Base-by-base conservation (phyloP, 2,329 filamentous ascomycete genomes). In the Volutella citrinella region DNA sequence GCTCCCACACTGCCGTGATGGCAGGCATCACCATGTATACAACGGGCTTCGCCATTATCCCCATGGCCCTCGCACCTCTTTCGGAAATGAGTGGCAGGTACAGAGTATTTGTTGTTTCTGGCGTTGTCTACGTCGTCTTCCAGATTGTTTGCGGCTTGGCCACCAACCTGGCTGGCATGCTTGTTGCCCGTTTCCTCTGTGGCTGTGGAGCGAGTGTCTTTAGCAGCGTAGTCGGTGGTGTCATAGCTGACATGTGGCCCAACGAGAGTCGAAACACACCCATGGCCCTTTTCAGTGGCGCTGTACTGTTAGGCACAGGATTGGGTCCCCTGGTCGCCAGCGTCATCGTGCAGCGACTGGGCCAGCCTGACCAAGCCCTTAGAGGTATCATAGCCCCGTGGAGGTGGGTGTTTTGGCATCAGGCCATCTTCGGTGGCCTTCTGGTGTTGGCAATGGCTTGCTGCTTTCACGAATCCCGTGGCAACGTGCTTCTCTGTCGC, bases 401-500 rank as follows among this genome's bases (percentile, higher is more conserved):
- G 87, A 78, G 87, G 42, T 95, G 89, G 89, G 78, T 90, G 1
- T 95, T 94, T 57, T 95, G 88, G 73, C 71, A 90, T 17, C 90
- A 96, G 49, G 78, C 80, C 7, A 88, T 95, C 27, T 64, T 77
- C 15, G 78, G 81, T 34, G 79, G 70, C 0, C 57, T 80, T 2
- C 60, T 93, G 27, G 74, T 64, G 34, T 46, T 77, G 1, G 63
- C 80, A 2, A 74, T 95, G 15, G 70, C 76, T 10, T 34, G 85
- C 6, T 76, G 87, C 35, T 90, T 95, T 62, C 78, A 80, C 26
- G 90, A 96, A 60, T 95, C 87, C 4, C 70, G 90, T 7, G 89
- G 85, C 0, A 84, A 80, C 1, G 88, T 96, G 1, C 61, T 96
- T 7, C 66, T 96, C 7, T 84, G 82, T 7, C 73, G 79, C 11